Evolutionary conservation across 495 filamentous ascomycete genomes (phyloP).

Genomic region (Aspergillus mulundensis): DNA sequence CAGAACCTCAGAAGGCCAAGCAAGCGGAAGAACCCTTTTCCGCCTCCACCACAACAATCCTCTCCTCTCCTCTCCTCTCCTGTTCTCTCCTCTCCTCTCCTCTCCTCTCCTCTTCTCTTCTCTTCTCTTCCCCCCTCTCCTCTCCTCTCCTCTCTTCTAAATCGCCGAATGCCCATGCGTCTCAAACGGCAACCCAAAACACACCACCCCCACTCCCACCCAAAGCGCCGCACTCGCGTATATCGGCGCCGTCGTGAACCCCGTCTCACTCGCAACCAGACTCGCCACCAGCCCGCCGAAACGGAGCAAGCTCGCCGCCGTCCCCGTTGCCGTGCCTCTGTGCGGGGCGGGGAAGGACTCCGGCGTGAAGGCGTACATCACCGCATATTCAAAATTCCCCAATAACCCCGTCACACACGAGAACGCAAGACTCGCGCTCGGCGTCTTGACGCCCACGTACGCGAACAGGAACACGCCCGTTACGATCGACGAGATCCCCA

Average conservation of each 20-base stretch:
- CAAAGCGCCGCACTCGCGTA: conserved; percentile 34
- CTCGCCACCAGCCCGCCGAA: conserved; percentile 30
- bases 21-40: too few species aligned
- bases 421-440: conserved; percentile 25
- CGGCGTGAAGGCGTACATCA: conserved; percentile 55
- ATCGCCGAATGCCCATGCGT: conserved; percentile 31
- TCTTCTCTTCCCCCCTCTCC: too few species aligned
- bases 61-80: neutral
- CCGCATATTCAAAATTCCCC: conserved; percentile 41
- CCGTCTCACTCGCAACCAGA: conserved; percentile 27
- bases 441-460: conserved; percentile 25
- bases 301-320: conserved; percentile 32
- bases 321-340: conserved; percentile 48
- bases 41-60: too few species aligned
- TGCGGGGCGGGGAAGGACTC: conserved; percentile 54
- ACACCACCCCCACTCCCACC: conserved; percentile 26
- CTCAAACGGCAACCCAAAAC: conserved; percentile 32
- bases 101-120: neutral
- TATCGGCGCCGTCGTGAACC: conserved; percentile 31
- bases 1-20: too few species aligned
- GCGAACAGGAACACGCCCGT: conserved; percentile 34
- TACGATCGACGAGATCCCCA: conserved; percentile 29
- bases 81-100: neutral
- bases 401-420: conserved; percentile 27
- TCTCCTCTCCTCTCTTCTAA: neutral